Conservation (phyloP, 805 yeast species). For the Starmera quercuum region DNA sequence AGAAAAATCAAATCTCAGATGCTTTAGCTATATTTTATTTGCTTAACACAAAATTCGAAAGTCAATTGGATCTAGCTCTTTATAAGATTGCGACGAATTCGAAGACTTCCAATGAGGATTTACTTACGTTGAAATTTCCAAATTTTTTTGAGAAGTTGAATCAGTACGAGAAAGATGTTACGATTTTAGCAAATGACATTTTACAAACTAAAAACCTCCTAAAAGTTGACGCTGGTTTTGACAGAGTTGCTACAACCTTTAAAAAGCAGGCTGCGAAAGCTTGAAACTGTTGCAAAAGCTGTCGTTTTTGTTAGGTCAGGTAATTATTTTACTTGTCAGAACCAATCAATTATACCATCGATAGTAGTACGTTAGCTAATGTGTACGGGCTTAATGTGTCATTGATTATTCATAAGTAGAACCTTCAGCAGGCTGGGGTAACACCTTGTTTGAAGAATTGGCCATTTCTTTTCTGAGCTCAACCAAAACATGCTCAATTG, state of each 20-base stretch:
- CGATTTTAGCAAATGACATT: conserved; percentile 8
- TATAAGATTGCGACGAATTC: background rate
- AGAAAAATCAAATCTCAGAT: conserved; percentile 3
- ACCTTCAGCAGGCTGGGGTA: conserved; percentile 91
- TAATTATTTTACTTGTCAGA: no score
- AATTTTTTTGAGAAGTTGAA: conserved; percentile 12
- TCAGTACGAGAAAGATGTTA: conserved; percentile 4
- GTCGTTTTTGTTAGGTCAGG: no score
- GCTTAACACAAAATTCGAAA: conserved; percentile 2
- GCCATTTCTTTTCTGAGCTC: conserved; percentile 93
- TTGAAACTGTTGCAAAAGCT: no score
- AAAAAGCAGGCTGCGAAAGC: background rate
- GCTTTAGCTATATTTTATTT: background rate
- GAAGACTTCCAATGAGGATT: conserved; percentile 8
- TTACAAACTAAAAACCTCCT: conserved; percentile 2
- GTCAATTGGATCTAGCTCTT: background rate
- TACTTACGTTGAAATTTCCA: conserved; percentile 10
- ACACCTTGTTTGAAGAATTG: conserved; percentile 66
- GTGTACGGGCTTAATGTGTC: no score
- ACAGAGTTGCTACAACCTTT: background rate
- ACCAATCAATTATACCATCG: no score
- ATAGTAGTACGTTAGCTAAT: no score
- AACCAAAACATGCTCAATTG: conserved; percentile 87
- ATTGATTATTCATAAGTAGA: conserved; percentile 35
- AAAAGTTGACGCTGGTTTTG: background rate